Conservation (phyloP, 257 asterid species). For the Nicotiana paniculata region DNA sequence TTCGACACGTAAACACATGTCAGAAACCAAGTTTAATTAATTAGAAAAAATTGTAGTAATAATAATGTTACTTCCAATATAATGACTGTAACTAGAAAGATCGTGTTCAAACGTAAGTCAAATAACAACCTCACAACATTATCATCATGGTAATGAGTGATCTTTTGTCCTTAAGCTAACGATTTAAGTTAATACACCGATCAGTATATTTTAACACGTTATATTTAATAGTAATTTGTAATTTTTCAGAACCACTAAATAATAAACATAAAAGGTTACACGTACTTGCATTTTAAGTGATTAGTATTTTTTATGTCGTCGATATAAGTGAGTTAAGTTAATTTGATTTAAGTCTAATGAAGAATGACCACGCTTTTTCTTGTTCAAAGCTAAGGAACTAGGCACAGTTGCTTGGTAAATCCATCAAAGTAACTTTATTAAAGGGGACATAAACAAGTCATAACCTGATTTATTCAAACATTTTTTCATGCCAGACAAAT, state of each 20-base stretch:
- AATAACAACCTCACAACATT: not conserved
- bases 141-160: not conserved
- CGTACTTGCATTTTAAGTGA: not conserved
- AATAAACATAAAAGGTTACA: not conserved
- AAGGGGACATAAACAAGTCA: constrained; percentile 6
- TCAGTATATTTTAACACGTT: not conserved
- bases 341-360: not conserved
- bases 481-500: not conserved
- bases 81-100: not conserved
- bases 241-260: not conserved
- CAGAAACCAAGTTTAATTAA: not conserved
- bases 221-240: no score
- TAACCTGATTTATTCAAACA: not conserved
- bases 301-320: no score
- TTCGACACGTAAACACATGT: not conserved
- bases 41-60: not conserved
- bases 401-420: not conserved
- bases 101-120: not conserved
- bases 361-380: not conserved
- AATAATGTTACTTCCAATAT: not conserved
- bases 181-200: not conserved
- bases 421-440: not conserved
- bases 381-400: not conserved
- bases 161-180: not conserved
- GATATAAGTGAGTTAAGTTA: no score